Evolutionary conservation across 1,284 basidiomycete species (phyloP).

Genomic region (Tranzscheliella williamsii): DNA sequence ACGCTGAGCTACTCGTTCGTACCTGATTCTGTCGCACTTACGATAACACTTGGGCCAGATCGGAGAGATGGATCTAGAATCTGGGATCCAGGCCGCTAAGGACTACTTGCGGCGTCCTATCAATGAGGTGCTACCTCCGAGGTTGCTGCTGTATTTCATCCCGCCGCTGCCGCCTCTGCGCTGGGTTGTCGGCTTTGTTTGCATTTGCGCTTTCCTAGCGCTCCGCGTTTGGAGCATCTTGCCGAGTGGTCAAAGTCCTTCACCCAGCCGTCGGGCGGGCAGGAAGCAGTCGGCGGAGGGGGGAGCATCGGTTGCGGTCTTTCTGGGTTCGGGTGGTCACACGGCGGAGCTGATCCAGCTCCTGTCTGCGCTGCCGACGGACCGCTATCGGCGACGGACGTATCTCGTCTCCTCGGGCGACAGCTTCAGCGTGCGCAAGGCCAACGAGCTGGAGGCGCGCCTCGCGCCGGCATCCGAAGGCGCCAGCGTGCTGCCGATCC

Average conservation of each 20-base stretch:
- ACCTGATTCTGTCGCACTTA: no score
- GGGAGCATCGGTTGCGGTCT: constrained; percentile 66
- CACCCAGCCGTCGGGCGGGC: not conserved
- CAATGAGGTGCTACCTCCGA: constrained; percentile 29
- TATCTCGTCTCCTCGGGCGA: constrained; percentile 87
- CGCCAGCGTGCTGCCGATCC: constrained; percentile 63
- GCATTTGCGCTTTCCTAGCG: not conserved
- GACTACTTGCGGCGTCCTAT: constrained; percentile 17
- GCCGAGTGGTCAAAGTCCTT: not conserved
- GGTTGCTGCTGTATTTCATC: constrained; percentile 21
- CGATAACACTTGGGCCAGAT: no score
- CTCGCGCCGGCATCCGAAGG: not conserved
- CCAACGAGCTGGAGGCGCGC: constrained; percentile 69
- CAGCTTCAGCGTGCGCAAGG: constrained; percentile 75
- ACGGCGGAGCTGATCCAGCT: constrained; percentile 84
- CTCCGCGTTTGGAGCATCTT: constrained; percentile 19
- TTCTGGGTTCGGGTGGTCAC: constrained; percentile 79
- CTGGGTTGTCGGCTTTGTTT: not conserved
- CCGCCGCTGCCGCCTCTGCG: constrained; percentile 21
- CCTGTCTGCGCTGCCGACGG: constrained; percentile 74
- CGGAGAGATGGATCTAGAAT: not conserved
- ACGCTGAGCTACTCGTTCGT: no score
- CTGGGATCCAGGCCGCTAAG: constrained; percentile 8
- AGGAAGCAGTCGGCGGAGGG: not conserved
- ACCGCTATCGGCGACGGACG: constrained; percentile 74